Base-by-base conservation (phyloP, 768 basidiomycete species). In the Hebeloma cylindrosporum region DNA sequence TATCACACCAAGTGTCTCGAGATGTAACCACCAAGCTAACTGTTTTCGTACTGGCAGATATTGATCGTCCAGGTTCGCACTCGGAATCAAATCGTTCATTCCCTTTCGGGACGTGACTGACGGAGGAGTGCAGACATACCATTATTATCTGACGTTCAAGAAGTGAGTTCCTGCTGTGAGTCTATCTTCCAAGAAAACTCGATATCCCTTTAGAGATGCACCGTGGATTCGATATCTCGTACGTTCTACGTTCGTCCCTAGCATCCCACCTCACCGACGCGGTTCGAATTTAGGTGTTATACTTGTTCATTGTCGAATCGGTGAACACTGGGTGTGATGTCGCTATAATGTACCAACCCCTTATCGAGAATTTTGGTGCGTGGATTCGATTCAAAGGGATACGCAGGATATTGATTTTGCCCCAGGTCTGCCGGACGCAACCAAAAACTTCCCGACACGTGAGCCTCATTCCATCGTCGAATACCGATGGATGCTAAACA, bases 341-440 rank as follows among this genome's bases (percentile, higher is more conserved):
- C 40, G 65, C 61, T 5, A 68, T 75, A 55, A 66, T 76, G 56
- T 78, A 70, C 38, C 67, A 78, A 45, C 73, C 74, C 0, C 61
- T 78, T 1, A 72, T 78, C 17, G 37, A 60, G 22, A 56, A 71
- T 45, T 76, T 68, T 32, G 71, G 72, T 69, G 31, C 3, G 62
- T 30, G 1, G 10, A 34, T 7, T 32, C 16, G 7, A 5, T 43
- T 17, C 11, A 28, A 3, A 26, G 17, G 21, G 4, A 10, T 46
- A 8, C 16, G 23, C 7, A 25, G 11, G 10, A 8, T 18, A 9
- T 13, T 8, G 22, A 4, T 9, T 22, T 8, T n/a, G 5, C 26
- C 40, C 2, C 16, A 72, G 70, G 67, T 26, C 60, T 64, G 16
- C 40, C 48, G 1, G 60, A 64, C 9, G 65, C 67, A n/a, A 60